Percentiles rank a stretch among this genome's conserved stretches.
Conservation (phyloP, 352 stramenopile genomes). For the Phytophthora sp. region DNA sequence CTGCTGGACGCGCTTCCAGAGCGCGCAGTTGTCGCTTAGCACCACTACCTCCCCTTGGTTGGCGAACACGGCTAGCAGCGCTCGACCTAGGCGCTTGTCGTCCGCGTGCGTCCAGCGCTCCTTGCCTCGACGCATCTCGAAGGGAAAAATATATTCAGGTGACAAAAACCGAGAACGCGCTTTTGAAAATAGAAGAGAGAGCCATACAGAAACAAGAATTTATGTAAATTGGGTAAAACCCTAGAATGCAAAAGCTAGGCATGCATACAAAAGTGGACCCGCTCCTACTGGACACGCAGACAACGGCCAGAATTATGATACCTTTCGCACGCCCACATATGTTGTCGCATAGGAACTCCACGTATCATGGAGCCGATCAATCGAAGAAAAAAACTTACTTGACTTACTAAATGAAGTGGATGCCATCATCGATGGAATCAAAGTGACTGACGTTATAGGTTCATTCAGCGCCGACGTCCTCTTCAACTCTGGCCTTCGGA, state of each 20-base stretch:
- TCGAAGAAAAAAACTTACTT: conserved; percentile 19
- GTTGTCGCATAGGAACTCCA: conserved; percentile 11
- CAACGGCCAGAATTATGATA: conserved; percentile 6
- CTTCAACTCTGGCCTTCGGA: conserved; percentile 17
- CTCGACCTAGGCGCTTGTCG: conserved; percentile 35
- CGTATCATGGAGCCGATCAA: conserved; percentile 1
- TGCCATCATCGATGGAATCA: conserved; percentile 9
- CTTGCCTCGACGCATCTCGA: conserved; percentile 36
- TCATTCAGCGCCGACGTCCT: conserved; percentile 6
- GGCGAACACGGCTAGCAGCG: conserved; percentile 35
- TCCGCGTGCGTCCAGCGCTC: conserved; percentile 43
- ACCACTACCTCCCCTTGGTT: conserved; percentile 27
- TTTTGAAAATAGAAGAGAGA: conserved; percentile 29
- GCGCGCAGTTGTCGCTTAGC: conserved; percentile 35
- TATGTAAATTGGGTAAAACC: conserved; percentile 12
- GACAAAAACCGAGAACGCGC: neutral
- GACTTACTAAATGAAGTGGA: conserved; percentile 19
- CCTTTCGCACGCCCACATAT: conserved; percentile 9
- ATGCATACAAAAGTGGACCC: conserved; percentile 17
- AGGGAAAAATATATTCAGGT: conserved; percentile 10
- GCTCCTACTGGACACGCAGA: conserved; percentile 6
- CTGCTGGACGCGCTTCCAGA: conserved; percentile 43
- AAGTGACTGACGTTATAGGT: neutral
- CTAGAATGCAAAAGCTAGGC: conserved; percentile 15
- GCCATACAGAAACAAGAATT: conserved; percentile 17